Evolutionary conservation across 805 yeast genomes (phyloP), one percentile per base, ranked within the genome.

Genomic region (Myxozyma lipomycoides): DNA sequence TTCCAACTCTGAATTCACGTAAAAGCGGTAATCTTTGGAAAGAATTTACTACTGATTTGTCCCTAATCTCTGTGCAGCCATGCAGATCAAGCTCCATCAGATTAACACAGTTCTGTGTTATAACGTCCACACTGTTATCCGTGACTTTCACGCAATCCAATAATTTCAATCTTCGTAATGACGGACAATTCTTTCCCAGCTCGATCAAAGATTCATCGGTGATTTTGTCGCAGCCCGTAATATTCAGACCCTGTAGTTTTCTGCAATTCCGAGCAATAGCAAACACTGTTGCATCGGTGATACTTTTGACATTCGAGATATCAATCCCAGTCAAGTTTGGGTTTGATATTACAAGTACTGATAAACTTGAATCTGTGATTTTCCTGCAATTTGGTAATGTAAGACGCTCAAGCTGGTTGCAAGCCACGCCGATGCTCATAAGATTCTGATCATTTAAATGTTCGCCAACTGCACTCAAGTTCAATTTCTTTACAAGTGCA

Each of bases 1-100:
- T 82, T 21, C 54, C 54, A 5, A 90, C 77, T 63, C 95, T 80
- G 61, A 91, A 82, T 67, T 91, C 97, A 58, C 96, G 76, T 46
- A 91, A 71, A 55, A 81, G 86, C n/a, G 79, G 77, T 42, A 89
- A 73, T 24, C 78, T 79, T 17, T 73, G 65, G 59, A 89, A 81
- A 4, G 86, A 70, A 9, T 67, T 67, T 48, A 76, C 71, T 43
- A 89, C 73, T 40, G 85, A 73, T n/a, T 63, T 64, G 64, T 88
- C 86, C 12, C 85, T 78, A 34, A 90, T 79, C 55, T 78, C 74
- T n/a, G 83, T 78, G 68, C 96, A 85, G 40, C 82, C 83, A 59
- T 88, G 90, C 44, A 91, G 74, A 68, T 91, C 98, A 46, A 93
- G 83, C 68, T 91, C 98, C 17, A 90, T 95, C 43, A 91, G 72